phyloP scores from a whole-genome alignment of 2,329 filamentous ascomycete species.

The Raffaelea arxii region DNA sequence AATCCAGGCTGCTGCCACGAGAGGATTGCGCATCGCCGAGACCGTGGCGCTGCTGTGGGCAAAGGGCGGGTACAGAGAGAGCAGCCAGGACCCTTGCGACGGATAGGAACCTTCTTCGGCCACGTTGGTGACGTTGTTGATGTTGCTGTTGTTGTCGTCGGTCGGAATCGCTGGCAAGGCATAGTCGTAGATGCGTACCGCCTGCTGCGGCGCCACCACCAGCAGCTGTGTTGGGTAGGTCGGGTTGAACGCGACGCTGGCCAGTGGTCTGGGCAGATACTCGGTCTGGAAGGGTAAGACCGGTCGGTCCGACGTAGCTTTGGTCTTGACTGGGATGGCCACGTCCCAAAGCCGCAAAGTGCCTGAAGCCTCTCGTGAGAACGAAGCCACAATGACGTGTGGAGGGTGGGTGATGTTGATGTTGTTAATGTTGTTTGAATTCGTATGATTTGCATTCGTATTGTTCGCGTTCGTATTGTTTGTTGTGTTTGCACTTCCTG shows the following conservation, averaged over 20 bases:
- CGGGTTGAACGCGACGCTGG: slow-evolving; percentile 51
- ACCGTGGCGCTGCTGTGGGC: slow-evolving; percentile 34
- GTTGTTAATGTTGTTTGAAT: too few species aligned
- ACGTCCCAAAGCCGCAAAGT: slow-evolving; percentile 50
- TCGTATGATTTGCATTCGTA: too few species aligned
- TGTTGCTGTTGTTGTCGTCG: too few species aligned
- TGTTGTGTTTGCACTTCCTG: too few species aligned
- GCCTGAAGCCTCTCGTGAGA: slow-evolving; percentile 50
- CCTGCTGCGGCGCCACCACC: slow-evolving; percentile 43
- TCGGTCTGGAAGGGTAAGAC: slow-evolving; percentile 50
- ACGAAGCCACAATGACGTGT: slow-evolving; percentile 48
- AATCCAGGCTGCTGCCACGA: slow-evolving; percentile 55
- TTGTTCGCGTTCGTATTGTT: too few species aligned
- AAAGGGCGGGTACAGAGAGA: slow-evolving; percentile 52
- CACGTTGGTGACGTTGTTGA: too few species aligned
- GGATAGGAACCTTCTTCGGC: slow-evolving; percentile 41
- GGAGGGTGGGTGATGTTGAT: slow-evolving; percentile 16
- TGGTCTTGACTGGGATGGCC: slow-evolving; percentile 31
- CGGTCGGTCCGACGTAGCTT: slow-evolving; percentile 19
- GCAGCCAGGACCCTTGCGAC: slow-evolving; percentile 52
- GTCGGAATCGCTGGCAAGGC: slow-evolving; percentile 39
- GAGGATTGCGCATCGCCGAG: slow-evolving; percentile 38
- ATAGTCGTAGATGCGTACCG: slow-evolving; percentile 54
- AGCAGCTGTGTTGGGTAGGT: slow-evolving; percentile 49
- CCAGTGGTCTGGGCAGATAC: slow-evolving; percentile 44